Base-by-base conservation (phyloP, 202 grass and related monocot species). In the Cymbopogon flexuosus region DNA sequence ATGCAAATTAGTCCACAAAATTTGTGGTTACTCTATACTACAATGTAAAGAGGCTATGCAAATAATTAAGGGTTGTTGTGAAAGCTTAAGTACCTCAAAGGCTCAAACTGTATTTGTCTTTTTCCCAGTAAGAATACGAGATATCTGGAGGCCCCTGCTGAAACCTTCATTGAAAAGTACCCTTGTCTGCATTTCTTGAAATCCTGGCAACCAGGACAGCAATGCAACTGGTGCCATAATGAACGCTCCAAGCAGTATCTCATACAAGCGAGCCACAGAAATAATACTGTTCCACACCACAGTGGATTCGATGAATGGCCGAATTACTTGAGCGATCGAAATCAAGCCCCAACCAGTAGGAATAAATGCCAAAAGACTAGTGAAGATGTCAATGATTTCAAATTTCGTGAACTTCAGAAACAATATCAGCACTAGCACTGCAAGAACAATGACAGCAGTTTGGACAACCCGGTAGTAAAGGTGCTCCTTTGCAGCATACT, bases 161-260 rank as follows among this genome's bases (percentile, higher is more conserved):
- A 97, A 97, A 70, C 89, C 94, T 91, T 97, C 91, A 84, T 94
- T 94, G 85, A 97, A 97, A 72, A 97, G 79, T 75, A 97, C 90
- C 75, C 94, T 92, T 10, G 94, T 97, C 78, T 97, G 91, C 94
- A 97, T 97, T 86, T 97, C 94, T 79, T 97, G 94, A 81, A 97
- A 97, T 63, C 94, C 94, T 8, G 94, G 94, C 77, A 97, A 72
- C 94, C 91, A 97, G 62, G 94, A 94, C 51, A 97, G 67, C 67
- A 97, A 80, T 2, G 91, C 94, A 40, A 97, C 94, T 68, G 94
- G 94, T 31, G 85, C 94, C 91, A 97, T 94, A 49, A 97, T 77
- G 19, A 97, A 59, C 8, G 79, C 76, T 57, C 91, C 94, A 85
- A 97, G 89, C 39, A 97, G 79, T 79, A 97, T 90, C 66, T 97